These are phyloP conservation scores for Isoetes taiwanensis DNA, from an alignment of 75 land plant genomes.

Conservation along the genomic window DNA sequence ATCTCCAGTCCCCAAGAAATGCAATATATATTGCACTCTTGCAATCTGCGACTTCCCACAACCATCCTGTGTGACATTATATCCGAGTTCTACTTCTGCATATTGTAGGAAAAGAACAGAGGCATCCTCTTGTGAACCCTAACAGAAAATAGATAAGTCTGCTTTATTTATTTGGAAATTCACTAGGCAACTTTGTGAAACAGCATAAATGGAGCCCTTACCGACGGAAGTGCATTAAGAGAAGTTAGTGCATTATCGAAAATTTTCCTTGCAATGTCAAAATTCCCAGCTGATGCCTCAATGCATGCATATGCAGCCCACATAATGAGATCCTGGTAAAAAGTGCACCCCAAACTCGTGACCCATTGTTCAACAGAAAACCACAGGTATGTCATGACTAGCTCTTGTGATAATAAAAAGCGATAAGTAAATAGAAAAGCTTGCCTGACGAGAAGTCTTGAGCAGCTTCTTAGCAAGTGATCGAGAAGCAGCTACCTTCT, in stretches of 20 bases:
- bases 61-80: slow-evolving; percentile 3
- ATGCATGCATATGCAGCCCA: slow-evolving; percentile 77
- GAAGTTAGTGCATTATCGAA: slow-evolving; percentile 86
- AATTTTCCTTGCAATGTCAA: slow-evolving; percentile 73
- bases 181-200: no score
- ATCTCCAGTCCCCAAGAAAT: slow-evolving; percentile 48
- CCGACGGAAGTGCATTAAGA: slow-evolving; percentile 45
- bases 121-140: slow-evolving; percentile 22
- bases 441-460: slow-evolving; percentile 80
- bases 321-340: slow-evolving; percentile 60
- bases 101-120: slow-evolving; percentile 65
- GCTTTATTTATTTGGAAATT: no score
- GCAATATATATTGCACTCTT: slow-evolving; percentile 54
- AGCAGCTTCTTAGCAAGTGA: slow-evolving; percentile 56
- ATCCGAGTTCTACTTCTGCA: slow-evolving; percentile 62
- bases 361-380: not conserved
- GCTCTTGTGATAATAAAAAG: not conserved
- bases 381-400: not conserved
- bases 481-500: slow-evolving; percentile 38
- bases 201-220: slow-evolving; percentile 12
- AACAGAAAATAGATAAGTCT: no score
- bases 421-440: not conserved
- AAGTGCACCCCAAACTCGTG: not conserved
- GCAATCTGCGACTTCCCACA: slow-evolving; percentile 8
- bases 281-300: slow-evolving; percentile 71